Evolutionary conservation across 179 eudicot species (phyloP), one percentile per base, ranked within the genome.

Genomic region (Pouteria campechiana): DNA sequence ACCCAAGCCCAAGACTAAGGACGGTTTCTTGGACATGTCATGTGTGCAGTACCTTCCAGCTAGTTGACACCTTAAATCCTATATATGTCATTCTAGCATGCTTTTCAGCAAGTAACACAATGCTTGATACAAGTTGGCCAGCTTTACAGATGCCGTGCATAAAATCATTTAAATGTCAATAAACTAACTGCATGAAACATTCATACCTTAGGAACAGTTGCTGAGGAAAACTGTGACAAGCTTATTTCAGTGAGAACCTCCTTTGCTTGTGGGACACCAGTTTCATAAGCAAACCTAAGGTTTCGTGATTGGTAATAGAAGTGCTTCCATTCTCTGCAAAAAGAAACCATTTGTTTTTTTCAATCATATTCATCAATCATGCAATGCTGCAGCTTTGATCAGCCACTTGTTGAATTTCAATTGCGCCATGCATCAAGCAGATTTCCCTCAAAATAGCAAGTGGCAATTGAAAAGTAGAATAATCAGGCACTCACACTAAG

Each of bases 291-390:
- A 69, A 92, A 87, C 21, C 66, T 69, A 18, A 92, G 18, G 17
- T 34, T 49, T 58, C 76, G 66, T 25, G 94, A 69, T 25, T 48
- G 66, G 55, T 86, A 79, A 38, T 54, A 65, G 37, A 87, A 75
- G 50, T 68, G 57, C 44, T 66, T 70, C 95, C 98, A 86, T 55
- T 86, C 83, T 33, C 97, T 89, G 68, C 68, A 58, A n/a, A n/a
- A n/a, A n/a, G n/a, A n/a, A n/a, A n/a, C n/a, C n/a, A n/a, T n/a
- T n/a, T n/a, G n/a, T n/a, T n/a, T n/a, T n/a, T n/a, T n/a, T n/a
- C n/a, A n/a, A n/a, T n/a, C 4, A 30, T 44, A 61, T 52, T 38
- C 37, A 47, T 24, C 23, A 20, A 36, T 27, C 20, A 6, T 4
- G 22, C 33, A 12, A 6, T 19, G 13, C 18, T 4, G 18, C 7